These are phyloP conservation scores for Cyberlindnera xishuangbannaensis DNA, from an alignment of 805 yeast species.

Conservation along the genomic window DNA sequence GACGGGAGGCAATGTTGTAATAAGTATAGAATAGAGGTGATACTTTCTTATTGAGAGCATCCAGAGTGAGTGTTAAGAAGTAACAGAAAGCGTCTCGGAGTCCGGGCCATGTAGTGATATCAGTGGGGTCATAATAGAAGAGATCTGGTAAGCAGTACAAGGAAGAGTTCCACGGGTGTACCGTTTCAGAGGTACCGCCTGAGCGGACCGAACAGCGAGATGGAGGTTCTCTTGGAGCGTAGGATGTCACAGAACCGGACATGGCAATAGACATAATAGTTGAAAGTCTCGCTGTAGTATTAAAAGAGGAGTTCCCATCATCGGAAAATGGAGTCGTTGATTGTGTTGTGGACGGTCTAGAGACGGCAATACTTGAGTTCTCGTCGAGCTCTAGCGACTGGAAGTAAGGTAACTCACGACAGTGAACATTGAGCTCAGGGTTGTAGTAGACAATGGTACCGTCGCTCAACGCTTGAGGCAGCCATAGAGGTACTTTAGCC, in stretches of 20 bases:
- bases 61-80: slow-evolving; percentile 42
- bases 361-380: slow-evolving; percentile 24
- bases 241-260: too few species aligned
- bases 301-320: too few species aligned
- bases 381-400: slow-evolving; percentile 32
- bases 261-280: too few species aligned
- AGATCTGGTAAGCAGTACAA: slow-evolving; percentile 31
- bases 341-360: too few species aligned
- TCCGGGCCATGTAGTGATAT: slow-evolving; percentile 55
- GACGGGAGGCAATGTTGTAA: slow-evolving; percentile 46
- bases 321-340: too few species aligned
- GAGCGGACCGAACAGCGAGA: slow-evolving; percentile 9
- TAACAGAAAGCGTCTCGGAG: slow-evolving; percentile 42
- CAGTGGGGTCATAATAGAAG: slow-evolving; percentile 56
- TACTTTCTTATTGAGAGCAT: slow-evolving; percentile 45
- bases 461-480: slow-evolving; percentile 50
- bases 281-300: too few species aligned
- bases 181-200: slow-evolving; percentile 12
- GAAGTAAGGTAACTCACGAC: slow-evolving; percentile 52
- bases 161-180: slow-evolving; percentile 24
- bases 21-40: slow-evolving; percentile 48
- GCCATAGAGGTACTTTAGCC: slow-evolving; percentile 45
- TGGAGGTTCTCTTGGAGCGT: slow-evolving; percentile 1
- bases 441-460: slow-evolving; percentile 56
- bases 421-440: slow-evolving; percentile 52